Conservation (phyloP, 441 rosid species). For the Mallotus repandus region DNA sequence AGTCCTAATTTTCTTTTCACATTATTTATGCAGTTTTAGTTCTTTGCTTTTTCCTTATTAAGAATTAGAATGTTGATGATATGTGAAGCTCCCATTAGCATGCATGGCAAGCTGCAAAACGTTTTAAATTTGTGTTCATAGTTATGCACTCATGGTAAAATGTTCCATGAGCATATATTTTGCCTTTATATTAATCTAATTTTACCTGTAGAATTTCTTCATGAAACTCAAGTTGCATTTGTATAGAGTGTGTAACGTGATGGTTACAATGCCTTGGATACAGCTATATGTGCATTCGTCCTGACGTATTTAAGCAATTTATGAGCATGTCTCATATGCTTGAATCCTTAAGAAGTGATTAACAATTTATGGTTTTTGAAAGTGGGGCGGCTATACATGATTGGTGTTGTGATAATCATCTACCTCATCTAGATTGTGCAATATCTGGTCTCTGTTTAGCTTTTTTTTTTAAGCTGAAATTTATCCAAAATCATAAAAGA, state of each 20-base stretch:
- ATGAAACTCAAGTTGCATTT: neutral
- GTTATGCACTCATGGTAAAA: neutral
- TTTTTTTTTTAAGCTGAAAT: no score
- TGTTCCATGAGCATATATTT: neutral
- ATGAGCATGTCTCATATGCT: neutral
- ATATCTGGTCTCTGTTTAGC: no score
- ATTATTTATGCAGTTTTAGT: neutral
- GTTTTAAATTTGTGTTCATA: neutral
- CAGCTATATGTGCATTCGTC: neutral
- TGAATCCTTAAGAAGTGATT: neutral
- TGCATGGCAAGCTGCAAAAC: neutral
- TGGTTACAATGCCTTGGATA: neutral
- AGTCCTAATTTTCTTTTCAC: neutral
- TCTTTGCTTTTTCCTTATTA: neutral
- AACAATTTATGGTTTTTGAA: neutral
- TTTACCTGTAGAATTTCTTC: neutral
- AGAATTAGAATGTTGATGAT: neutral
- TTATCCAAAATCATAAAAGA: no score
- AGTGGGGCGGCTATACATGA: no score
- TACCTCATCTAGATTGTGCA: no score
- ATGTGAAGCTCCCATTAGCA: constrained; percentile 9
- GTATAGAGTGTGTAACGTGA: neutral
- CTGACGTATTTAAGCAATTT: neutral
- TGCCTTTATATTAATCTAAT: neutral
- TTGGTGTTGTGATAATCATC: no score